Evolutionary conservation across 805 yeast species (phyloP).

Genomic region (Saturnispora hagleri): DNA sequence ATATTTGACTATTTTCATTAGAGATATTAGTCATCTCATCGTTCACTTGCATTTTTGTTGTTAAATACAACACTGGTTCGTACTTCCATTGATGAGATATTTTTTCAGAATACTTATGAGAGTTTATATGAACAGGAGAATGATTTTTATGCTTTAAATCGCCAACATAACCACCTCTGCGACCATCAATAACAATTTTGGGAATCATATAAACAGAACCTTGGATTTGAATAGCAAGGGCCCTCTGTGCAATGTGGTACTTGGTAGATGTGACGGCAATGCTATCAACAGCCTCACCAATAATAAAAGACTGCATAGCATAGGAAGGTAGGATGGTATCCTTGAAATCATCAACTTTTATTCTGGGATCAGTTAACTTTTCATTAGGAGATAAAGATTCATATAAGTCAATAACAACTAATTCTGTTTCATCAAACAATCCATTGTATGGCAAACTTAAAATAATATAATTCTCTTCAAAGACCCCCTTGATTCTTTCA

Average conservation of each 20-base stretch:
- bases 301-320: constrained; percentile 46
- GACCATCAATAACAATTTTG: constrained; percentile 53
- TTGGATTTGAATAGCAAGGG: constrained; percentile 48
- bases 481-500: constrained; percentile 35
- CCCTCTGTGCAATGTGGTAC: constrained; percentile 60
- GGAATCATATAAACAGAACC: constrained; percentile 69
- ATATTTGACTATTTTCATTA: constrained; percentile 22
- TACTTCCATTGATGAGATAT: constrained; percentile 56
- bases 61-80: constrained; percentile 48
- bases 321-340: constrained; percentile 36
- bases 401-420: constrained; percentile 71
- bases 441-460: constrained; percentile 49
- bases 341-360: constrained; percentile 14
- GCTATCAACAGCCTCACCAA: constrained; percentile 38
- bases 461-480: constrained; percentile 80
- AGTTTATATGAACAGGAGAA: constrained; percentile 16
- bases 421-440: constrained; percentile 37
- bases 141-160: constrained; percentile 36
- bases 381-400: constrained; percentile 52
- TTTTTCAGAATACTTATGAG: constrained; percentile 30
- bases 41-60: constrained; percentile 40
- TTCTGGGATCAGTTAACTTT: constrained; percentile 21
- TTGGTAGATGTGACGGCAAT: constrained; percentile 49
- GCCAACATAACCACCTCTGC: constrained; percentile 36
- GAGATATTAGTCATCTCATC: constrained; percentile 38